Evolutionary conservation across 768 basidiomycete species (phyloP), one percentile per base, ranked within the genome.

Genomic region (Suillus hirtellus): DNA sequence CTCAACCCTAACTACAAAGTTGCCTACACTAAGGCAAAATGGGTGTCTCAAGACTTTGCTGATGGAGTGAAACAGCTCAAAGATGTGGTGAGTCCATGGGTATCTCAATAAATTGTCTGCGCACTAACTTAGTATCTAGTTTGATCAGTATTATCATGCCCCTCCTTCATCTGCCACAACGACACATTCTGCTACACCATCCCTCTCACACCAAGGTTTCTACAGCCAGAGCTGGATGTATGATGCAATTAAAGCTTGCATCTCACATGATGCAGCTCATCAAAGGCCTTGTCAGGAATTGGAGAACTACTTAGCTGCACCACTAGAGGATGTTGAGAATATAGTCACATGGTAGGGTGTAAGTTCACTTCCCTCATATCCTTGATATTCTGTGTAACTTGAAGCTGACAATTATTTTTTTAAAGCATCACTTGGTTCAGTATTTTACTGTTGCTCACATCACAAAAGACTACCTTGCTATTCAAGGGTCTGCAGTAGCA

Each of bases 401-500:
- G 47, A 49, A 50, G 50, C 50, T 52, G 50, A 52, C 50, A 52
- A 52, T 10, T 19, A 49, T 61, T 47, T 34, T 24, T 63, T 59
- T 47, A 55, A 42, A 70, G 68, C 56, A 62, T 53, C 53, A 63
- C 40, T n/a, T 52, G 2, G 11, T 44, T 21, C 66, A 65, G 11
- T 60, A 60, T 46, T 42, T 42, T 4, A 59, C 31, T 59, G 2
- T 59, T 31, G 24, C 59, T 42, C 59, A 7, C 27, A 59, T 60
- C 12, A 15, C 59, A 43, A 42, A 46, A 31, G 59, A 68, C 15
- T 49, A 47, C 60, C 63, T 75, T 0, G 65, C 70, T 40, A 68
- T 73, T 58, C 71, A 75, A 61, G 72, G 72, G 8, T 73, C 72
- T 27, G 70, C 70, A 19, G 61, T 69, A 15, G 63, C 71, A 40